Conservation (phyloP, 169 alveolate species). For the Plasmodium yoelii region DNA sequence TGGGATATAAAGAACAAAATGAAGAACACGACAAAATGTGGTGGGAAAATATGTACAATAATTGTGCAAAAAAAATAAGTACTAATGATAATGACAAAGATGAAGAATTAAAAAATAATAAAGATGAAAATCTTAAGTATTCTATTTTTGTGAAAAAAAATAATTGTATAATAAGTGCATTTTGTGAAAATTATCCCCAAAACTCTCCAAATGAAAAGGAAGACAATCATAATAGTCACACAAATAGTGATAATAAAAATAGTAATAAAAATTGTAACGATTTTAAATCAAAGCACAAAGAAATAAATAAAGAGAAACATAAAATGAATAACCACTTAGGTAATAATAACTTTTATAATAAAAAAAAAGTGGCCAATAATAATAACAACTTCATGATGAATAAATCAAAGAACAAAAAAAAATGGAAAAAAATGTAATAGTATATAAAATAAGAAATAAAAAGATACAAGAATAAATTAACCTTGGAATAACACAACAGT, state of each 20-base stretch:
- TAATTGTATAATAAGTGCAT: conserved; percentile 11
- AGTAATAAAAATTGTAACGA: neutral
- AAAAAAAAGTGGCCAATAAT: no score
- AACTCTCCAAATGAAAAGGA: neutral
- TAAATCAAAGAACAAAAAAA: neutral
- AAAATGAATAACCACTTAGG: neutral
- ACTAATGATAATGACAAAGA: neutral
- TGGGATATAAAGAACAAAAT: conserved; percentile 47
- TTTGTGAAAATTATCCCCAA: neutral
- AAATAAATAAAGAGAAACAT: conserved; percentile 2
- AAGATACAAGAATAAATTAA: neutral
- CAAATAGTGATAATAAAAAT: neutral
- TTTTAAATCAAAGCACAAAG: conserved; percentile 4
- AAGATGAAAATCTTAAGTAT: neutral
- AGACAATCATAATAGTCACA: neutral
- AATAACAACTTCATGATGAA: neutral
- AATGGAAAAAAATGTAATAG: neutral
- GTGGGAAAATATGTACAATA: conserved; percentile 75
- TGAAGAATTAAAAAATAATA: conserved; percentile 12
- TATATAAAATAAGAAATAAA: neutral
- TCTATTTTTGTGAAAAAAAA: conserved; percentile 53
- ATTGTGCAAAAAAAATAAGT: conserved; percentile 43
- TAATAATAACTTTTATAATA: neutral
- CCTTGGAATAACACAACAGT: no score
- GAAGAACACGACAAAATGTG: conserved; percentile 33